Percentiles rank a stretch among this genome's conserved stretches.
These are phyloP conservation scores for Artomyces pyxidatus DNA, from an alignment of 768 basidiomycete genomes.

Conservation along the genomic window DNA sequence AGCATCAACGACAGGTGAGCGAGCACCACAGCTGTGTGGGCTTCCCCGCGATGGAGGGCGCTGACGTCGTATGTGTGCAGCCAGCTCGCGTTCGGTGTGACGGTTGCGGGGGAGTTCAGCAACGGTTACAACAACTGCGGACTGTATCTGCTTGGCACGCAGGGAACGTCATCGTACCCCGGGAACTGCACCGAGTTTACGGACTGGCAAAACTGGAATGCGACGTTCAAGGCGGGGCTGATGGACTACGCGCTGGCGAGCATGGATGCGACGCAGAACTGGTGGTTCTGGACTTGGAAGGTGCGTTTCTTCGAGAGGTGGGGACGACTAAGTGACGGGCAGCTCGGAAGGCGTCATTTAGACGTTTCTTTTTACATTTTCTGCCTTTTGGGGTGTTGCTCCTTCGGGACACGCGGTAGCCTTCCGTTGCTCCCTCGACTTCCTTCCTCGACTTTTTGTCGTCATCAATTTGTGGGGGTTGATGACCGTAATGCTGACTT, in stretches of 20 bases:
- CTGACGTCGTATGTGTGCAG: constrained; percentile 16
- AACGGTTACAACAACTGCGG: constrained; percentile 62
- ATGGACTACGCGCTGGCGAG: constrained; percentile 42
- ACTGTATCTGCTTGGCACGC: constrained; percentile 33
- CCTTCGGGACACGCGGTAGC: neutral
- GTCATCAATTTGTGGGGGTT: no score
- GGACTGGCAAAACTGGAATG: constrained; percentile 46
- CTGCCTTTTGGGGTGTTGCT: no score
- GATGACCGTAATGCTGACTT: constrained; percentile 7
- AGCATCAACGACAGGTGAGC: constrained; percentile 33
- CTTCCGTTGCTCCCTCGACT: neutral
- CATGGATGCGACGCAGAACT: constrained; percentile 64
- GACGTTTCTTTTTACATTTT: no score
- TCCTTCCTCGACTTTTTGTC: no score
- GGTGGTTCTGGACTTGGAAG: constrained; percentile 82
- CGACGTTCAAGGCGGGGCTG: constrained; percentile 42
- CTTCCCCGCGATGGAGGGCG: neutral
- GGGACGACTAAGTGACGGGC: no score
- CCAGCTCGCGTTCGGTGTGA: constrained; percentile 56
- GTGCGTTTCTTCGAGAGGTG: no score
- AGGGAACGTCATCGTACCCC: constrained; percentile 10
- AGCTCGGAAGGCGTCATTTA: no score
- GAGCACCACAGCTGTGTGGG: constrained; percentile 12
- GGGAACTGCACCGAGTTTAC: constrained; percentile 34
- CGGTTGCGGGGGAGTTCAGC: constrained; percentile 71